Percentiles rank a stretch among this genome's conserved stretches.
Evolutionary conservation across 225 moss, liverwort and hornwort genomes (phyloP).

Genomic region (Sphagnum contortum): DNA sequence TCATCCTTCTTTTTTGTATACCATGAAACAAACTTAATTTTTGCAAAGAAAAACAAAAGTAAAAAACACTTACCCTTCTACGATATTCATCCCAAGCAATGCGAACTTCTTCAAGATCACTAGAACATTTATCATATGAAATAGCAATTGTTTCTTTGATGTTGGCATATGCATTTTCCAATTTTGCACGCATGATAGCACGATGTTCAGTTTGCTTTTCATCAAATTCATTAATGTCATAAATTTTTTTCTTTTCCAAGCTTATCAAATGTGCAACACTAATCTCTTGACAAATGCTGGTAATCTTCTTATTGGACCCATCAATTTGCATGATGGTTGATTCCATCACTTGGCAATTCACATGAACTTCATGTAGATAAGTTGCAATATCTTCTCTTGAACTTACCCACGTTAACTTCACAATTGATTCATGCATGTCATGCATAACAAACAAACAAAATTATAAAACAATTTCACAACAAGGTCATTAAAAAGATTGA

Average conservation of each 20-base stretch:
- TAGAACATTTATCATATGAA: slow-evolving; percentile 72
- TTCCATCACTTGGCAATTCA: slow-evolving; percentile 53
- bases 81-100: slow-evolving; percentile 67
- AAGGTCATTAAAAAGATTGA: too few species aligned
- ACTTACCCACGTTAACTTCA: slow-evolving; percentile 62
- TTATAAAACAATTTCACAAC: too few species aligned
- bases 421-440: too few species aligned
- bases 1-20: too few species aligned
- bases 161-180: slow-evolving; percentile 28
- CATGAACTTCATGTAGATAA: slow-evolving; percentile 42
- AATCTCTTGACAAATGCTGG: slow-evolving; percentile 33
- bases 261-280: slow-evolving; percentile 40
- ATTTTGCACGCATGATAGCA: slow-evolving; percentile 24
- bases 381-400: slow-evolving; percentile 12
- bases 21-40: too few species aligned
- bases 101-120: slow-evolving; percentile 58
- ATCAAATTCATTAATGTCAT: slow-evolving; percentile 64
- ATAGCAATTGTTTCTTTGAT: slow-evolving; percentile 49
- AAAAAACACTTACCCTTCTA: slow-evolving; percentile 32
- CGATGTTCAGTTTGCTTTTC: slow-evolving; percentile 43
- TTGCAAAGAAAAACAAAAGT: too few species aligned
- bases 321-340: slow-evolving; percentile 58
- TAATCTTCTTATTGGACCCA: slow-evolving; percentile 44
- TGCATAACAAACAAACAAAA: too few species aligned
- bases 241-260: slow-evolving; percentile 57